phyloP scores from a whole-genome alignment of 768 basidiomycete genomes.

The Calocybe gangraenosa region DNA sequence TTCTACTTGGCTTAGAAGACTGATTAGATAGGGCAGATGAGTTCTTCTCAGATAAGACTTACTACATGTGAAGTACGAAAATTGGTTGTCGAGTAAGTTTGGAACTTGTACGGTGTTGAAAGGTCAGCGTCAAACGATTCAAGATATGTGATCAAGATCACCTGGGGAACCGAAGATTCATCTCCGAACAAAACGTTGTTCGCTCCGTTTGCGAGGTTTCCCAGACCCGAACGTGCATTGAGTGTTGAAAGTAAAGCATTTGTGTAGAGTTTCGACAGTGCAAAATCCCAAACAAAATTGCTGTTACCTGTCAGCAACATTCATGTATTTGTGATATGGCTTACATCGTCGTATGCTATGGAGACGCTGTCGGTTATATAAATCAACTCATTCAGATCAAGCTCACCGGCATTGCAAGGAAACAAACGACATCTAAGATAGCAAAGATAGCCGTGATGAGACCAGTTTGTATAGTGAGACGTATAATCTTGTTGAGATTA shows the following conservation, averaged over 20 bases:
- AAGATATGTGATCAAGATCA: background rate
- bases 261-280: slow-evolving; percentile 24
- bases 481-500: slow-evolving; percentile 7
- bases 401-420: slow-evolving; percentile 34
- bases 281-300: slow-evolving; percentile 26
- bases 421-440: slow-evolving; percentile 38
- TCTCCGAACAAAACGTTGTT: slow-evolving; percentile 17
- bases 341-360: slow-evolving; percentile 21
- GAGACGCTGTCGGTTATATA: background rate
- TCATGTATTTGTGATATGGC: background rate
- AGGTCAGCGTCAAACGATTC: too few species aligned
- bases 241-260: slow-evolving; percentile 22
- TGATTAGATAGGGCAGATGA: background rate
- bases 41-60: background rate
- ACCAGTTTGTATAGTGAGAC: slow-evolving; percentile 39
- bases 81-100: background rate
- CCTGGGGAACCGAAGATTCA: slow-evolving; percentile 6
- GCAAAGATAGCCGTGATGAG: slow-evolving; percentile 34
- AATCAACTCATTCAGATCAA: background rate
- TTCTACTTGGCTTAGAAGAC: background rate
- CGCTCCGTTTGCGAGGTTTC: slow-evolving; percentile 8
- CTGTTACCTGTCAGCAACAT: slow-evolving; percentile 7
- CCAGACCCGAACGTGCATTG: slow-evolving; percentile 18
- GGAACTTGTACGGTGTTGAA: background rate
- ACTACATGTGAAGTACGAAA: slow-evolving; percentile 3